phyloP scores from a whole-genome alignment of 257 asterid genomes.

The Orobanche coerulescens region DNA sequence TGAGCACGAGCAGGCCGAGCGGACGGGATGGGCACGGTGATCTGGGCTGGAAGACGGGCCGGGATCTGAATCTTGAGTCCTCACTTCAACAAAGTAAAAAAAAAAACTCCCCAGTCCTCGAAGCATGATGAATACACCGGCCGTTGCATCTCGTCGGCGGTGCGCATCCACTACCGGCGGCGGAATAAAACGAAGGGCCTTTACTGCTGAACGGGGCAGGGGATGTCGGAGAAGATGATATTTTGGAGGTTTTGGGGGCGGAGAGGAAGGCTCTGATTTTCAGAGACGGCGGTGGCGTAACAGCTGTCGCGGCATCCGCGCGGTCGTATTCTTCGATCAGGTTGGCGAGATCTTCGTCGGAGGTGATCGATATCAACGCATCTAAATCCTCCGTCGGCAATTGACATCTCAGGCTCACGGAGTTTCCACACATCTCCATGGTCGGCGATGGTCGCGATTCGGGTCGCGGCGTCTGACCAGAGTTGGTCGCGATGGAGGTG shows the following conservation, averaged over 20 bases:
- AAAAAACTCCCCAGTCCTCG: too few relatives aligned
- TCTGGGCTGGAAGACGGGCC: too few relatives aligned
- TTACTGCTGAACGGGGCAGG: conserved; percentile 39
- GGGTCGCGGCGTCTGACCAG: too few relatives aligned
- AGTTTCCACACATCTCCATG: conserved; percentile 54
- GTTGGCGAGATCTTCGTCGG: conserved; percentile 59
- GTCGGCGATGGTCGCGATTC: too few relatives aligned
- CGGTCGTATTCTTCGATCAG: conserved; percentile 76
- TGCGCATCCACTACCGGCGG: not conserved
- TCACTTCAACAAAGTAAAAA: too few relatives aligned
- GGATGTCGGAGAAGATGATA: conserved; percentile 43
- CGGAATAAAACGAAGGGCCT: conserved; percentile 24
- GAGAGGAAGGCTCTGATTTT: conserved; percentile 76
- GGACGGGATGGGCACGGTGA: too few relatives aligned
- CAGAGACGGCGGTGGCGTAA: conserved; percentile 29
- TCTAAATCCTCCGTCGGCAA: conserved; percentile 80
- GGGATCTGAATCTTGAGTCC: too few relatives aligned
- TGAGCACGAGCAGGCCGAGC: too few relatives aligned
- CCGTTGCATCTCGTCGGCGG: conserved; percentile 25
- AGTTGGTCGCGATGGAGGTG: too few relatives aligned
- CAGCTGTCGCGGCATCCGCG: conserved; percentile 21
- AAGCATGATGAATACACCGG: conserved; percentile 24
- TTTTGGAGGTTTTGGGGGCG: conserved; percentile 44
- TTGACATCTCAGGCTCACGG: conserved; percentile 59
- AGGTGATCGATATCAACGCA: too few relatives aligned